Conservation (phyloP, 2,329 filamentous ascomycete genomes). For the Ramularia collo-cygni region DNA sequence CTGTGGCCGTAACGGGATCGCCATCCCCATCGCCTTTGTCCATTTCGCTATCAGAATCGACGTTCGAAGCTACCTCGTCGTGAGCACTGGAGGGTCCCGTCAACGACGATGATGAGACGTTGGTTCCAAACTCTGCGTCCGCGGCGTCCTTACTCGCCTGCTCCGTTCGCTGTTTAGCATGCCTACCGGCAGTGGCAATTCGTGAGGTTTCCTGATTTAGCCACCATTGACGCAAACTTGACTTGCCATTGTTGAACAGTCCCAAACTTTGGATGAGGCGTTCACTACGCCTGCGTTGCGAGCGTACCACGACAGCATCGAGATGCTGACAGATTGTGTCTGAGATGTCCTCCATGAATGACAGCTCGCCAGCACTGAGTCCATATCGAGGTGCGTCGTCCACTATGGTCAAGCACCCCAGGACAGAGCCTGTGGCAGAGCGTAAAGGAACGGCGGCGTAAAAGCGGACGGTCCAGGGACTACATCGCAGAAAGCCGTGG, state of each 20-base stretch:
- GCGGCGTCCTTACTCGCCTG: constrained; percentile 4
- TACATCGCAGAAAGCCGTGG: constrained; percentile 23
- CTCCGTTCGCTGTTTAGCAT: neutral
- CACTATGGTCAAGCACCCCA: constrained; percentile 54
- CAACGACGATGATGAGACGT: neutral
- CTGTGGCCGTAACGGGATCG: no score
- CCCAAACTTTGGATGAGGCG: constrained; percentile 49
- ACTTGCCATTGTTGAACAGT: constrained; percentile 33
- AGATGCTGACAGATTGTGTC: constrained; percentile 55
- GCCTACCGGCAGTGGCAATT: constrained; percentile 4
- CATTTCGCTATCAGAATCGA: no score
- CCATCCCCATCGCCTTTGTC: no score
- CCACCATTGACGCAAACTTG: constrained; percentile 25
- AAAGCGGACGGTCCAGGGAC: constrained; percentile 30
- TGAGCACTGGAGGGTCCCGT: no score
- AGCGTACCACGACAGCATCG: constrained; percentile 46
- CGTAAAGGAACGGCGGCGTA: constrained; percentile 56
- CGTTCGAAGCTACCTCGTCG: no score
- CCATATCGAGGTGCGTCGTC: constrained; percentile 52
- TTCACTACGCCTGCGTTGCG: constrained; percentile 47
- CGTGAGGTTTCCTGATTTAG: constrained; percentile 20
- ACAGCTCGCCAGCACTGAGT: constrained; percentile 43
- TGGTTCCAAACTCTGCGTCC: constrained; percentile 15
- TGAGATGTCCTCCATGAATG: constrained; percentile 52
- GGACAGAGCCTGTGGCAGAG: constrained; percentile 48